phyloP scores from a whole-genome alignment of 805 yeast genomes.

The Barnettozyma vustinii region DNA sequence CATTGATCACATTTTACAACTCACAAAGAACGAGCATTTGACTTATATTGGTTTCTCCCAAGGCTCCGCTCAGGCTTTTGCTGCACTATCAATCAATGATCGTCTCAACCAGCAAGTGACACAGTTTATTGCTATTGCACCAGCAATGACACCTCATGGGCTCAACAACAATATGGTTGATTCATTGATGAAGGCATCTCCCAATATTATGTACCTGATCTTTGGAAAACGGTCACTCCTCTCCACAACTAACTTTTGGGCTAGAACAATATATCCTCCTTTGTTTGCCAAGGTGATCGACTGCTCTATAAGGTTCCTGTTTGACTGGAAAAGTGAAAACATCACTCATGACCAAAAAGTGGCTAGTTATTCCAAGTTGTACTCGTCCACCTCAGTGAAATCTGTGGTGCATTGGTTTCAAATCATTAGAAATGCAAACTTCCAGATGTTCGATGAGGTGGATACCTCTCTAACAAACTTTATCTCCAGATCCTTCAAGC shows the following conservation, averaged over 20 bases:
- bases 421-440: conserved; percentile 58
- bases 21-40: conserved; percentile 39
- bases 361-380: conserved; percentile 71
- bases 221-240: conserved; percentile 73
- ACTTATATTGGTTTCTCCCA: conserved; percentile 87
- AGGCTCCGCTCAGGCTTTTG: conserved; percentile 92
- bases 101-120: conserved; percentile 51
- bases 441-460: conserved; percentile 25
- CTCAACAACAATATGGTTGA: conserved; percentile 72
- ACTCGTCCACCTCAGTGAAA: conserved; percentile 77
- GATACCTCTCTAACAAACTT: conserved; percentile 32
- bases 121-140: conserved; percentile 77
- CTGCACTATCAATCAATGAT: conserved; percentile 64
- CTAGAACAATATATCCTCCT: conserved; percentile 64
- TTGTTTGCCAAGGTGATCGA: conserved; percentile 66
- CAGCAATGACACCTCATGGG: conserved; percentile 91
- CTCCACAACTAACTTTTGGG: conserved; percentile 74
- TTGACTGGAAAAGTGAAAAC: conserved; percentile 66
- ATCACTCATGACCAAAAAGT: conserved; percentile 63
- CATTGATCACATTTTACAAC: conserved; percentile 61
- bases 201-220: conserved; percentile 59
- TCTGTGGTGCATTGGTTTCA: conserved; percentile 84
- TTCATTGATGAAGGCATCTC: conserved; percentile 61
- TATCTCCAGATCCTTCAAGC: conserved; percentile 30
- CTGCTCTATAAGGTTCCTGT: conserved; percentile 50